A percentile compares a stretch with the other conserved stretches of the same genome.
These are phyloP conservation scores for Coemansia sp. DNA, from an alignment of 371 early-diverging fungal genomes.

Conservation along the genomic window DNA sequence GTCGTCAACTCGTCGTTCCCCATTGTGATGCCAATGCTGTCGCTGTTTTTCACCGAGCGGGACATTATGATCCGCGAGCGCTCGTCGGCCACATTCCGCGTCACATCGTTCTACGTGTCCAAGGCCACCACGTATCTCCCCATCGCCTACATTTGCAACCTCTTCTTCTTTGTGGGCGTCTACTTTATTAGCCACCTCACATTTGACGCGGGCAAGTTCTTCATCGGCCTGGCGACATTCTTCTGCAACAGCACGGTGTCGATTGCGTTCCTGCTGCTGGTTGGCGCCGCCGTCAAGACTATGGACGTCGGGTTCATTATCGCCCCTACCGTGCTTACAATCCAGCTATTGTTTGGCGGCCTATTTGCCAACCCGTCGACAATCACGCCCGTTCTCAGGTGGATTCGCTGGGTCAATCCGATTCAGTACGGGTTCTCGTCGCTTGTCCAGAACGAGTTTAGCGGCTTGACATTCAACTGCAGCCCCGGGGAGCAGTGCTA, in stretches of 20 bases:
- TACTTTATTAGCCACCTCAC: slow-evolving; percentile 46
- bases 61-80: slow-evolving; percentile 50
- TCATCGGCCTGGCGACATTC: slow-evolving; percentile 39
- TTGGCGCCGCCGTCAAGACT: slow-evolving; percentile 42
- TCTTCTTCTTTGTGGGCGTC: slow-evolving; percentile 40
- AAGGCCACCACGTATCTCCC: slow-evolving; percentile 41
- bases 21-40: slow-evolving; percentile 37
- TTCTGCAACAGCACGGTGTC: slow-evolving; percentile 33
- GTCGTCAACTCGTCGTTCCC: slow-evolving; percentile 40
- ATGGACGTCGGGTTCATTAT: slow-evolving; percentile 53
- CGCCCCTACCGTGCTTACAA: slow-evolving; percentile 46
- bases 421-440: slow-evolving; percentile 44
- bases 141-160: slow-evolving; percentile 29
- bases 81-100: slow-evolving; percentile 47
- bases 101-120: slow-evolving; percentile 46
- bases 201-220: slow-evolving; percentile 47
- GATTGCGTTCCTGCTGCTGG: slow-evolving; percentile 35
- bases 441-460: slow-evolving; percentile 41
- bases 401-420: slow-evolving; percentile 53
- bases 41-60: slow-evolving; percentile 43
- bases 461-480: slow-evolving; percentile 35
- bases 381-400: slow-evolving; percentile 47
- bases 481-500: slow-evolving; percentile 33
- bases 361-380: slow-evolving; percentile 40
- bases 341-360: slow-evolving; percentile 55